Percentiles rank a stretch among this genome's conserved stretches.
Evolutionary conservation across 768 basidiomycete species (phyloP).

Genomic region (Agaricus subrufescens): DNA sequence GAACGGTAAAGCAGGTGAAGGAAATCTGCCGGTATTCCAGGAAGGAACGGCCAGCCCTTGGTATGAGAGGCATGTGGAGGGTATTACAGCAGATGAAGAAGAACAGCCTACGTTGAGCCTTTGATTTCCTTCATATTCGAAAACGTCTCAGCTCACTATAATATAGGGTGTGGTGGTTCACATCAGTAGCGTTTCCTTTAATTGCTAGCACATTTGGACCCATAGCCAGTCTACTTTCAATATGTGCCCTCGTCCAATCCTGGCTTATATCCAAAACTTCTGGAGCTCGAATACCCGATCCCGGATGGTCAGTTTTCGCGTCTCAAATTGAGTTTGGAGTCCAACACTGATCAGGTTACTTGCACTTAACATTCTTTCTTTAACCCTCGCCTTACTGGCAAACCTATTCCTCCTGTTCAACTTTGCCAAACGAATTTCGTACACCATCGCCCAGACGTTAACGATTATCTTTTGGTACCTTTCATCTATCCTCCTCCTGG

Average conservation of each 20-base stretch:
- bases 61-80: too few relatives aligned
- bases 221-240: constrained; percentile 33
- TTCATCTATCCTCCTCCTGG: constrained; percentile 27
- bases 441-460: constrained; percentile 29
- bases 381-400: constrained; percentile 27
- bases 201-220: constrained; percentile 38
- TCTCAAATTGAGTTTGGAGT: neutral
- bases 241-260: constrained; percentile 30
- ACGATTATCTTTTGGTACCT: constrained; percentile 37
- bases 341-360: constrained; percentile 21
- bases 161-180: constrained; percentile 35
- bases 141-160: neutral
- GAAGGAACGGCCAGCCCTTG: too few relatives aligned
- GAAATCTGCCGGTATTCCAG: too few relatives aligned
- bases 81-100: too few relatives aligned
- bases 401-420: constrained; percentile 33
- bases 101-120: too few relatives aligned
- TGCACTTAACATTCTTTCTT: constrained; percentile 25
- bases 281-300: constrained; percentile 22
- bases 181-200: constrained; percentile 35
- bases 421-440: constrained; percentile 31
- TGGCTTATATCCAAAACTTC: constrained; percentile 24
- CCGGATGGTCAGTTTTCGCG: constrained; percentile 25
- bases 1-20: too few relatives aligned
- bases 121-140: too few relatives aligned